A percentile compares a stretch with the other conserved stretches of the same genome.
Conservation (phyloP, 1,284 basidiomycete genomes). For the Cryptococcus floricola region DNA sequence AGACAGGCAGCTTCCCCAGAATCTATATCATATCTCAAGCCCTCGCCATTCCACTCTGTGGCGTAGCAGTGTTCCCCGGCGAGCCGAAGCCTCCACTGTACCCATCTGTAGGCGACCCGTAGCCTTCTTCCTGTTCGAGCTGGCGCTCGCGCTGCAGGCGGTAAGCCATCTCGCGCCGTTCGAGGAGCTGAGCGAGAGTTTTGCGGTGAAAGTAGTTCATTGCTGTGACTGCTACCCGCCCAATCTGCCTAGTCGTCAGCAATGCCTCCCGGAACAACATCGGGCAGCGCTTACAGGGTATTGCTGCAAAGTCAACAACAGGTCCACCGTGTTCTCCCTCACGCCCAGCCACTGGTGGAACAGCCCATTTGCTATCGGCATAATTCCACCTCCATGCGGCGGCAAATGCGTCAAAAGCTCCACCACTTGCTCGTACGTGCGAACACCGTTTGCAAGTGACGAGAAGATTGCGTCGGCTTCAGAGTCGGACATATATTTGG, state of each 20-base stretch:
- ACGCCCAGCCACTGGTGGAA: constrained; percentile 78
- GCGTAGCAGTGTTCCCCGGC: constrained; percentile 12
- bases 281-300: constrained; percentile 59
- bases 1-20: no score
- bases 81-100: constrained; percentile 6
- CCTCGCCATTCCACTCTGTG: constrained; percentile 2
- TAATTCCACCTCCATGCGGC: constrained; percentile 73
- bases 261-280: background rate
- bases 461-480: constrained; percentile 75
- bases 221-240: constrained; percentile 72
- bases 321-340: constrained; percentile 72
- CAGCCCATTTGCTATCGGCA: constrained; percentile 80
- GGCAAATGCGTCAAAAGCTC: constrained; percentile 80
- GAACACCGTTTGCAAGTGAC: constrained; percentile 64
- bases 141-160: background rate
- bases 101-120: background rate
- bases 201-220: constrained; percentile 85
- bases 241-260: constrained; percentile 58
- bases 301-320: constrained; percentile 71
- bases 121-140: constrained; percentile 9
- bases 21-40: no score
- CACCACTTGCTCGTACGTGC: constrained; percentile 78
- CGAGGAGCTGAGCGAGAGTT: constrained; percentile 28
- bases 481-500: constrained; percentile 58
- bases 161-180: constrained; percentile 10